Base-by-base conservation (phyloP, 2,329 filamentous ascomycete species). In the Epichloe uncinata region DNA sequence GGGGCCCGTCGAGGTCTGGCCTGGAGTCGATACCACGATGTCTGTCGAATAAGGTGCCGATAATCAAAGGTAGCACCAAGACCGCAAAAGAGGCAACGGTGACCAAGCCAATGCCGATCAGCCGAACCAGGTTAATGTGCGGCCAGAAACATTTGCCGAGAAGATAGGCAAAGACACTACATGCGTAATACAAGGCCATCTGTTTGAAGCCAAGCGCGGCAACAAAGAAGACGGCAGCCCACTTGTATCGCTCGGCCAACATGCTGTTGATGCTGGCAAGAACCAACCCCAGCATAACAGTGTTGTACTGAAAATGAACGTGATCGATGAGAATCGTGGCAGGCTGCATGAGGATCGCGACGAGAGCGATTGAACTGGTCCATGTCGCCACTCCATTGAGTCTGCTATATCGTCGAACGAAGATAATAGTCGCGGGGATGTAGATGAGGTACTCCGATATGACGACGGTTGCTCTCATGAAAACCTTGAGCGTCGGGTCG, bases 161-260 rank as follows among this genome's bases (percentile, higher is more conserved):
- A 2, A 98, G 80, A 61, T 90, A 98, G 34, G 88, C 85, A 64
- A 97, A 97, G 51, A 97, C 83, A 18, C 84, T 83, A 13, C 94
- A 90, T 3, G 94, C 89, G 66, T 96, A 98, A 70, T 97, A 98
- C 15, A 98, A 75, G 1, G 91, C 91, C 94, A 98, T 98, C 67
- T 98, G 93, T 73, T 98, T 98, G 74, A 97, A 98, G 5, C 88
- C 88, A n/a, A 98, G 73, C 3, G 91, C 87, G 15, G 79, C 81
- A 6, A 98, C 93, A 59, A 98, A 98, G 71, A 95, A 95, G 52
- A 95, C 79, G 54, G 87, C 89, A 26, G 87, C 81, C 89, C 91
- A 96, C 54, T 94, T 77, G 59, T 84, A 84, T 45, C 89, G 79
- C 4, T 87, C 87, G 3, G 89, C 88, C 47, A 95, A 67, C 69